Conservation (phyloP, 2,329 filamentous ascomycete species). For the Acarospora socialis region DNA sequence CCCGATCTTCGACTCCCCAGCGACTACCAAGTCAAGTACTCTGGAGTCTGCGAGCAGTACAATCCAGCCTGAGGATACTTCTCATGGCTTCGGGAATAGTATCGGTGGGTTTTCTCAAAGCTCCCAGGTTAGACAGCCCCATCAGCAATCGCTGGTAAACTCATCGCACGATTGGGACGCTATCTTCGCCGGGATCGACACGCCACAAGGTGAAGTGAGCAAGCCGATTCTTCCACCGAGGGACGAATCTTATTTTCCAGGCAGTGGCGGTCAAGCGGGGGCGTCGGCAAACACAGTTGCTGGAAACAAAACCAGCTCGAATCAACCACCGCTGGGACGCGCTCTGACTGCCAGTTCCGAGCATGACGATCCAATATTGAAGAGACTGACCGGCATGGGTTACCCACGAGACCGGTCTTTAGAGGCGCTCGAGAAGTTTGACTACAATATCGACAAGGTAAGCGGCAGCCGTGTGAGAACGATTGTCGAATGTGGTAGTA, state of each 20-base stretch:
- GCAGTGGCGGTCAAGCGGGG: conserved; percentile 4
- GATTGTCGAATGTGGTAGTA: too few relatives aligned
- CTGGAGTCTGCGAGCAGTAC: too few relatives aligned
- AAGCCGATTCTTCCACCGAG: neutral
- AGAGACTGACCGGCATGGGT: conserved; percentile 80
- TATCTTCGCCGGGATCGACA: conserved; percentile 72
- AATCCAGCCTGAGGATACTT: too few relatives aligned
- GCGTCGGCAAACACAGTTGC: conserved; percentile 10
- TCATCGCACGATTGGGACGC: conserved; percentile 77
- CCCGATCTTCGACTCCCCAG: conserved; percentile 58
- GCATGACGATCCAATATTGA: conserved; percentile 83
- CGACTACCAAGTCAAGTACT: conserved; percentile 19
- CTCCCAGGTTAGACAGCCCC: too few relatives aligned
- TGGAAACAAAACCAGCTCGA: conserved; percentile 9
- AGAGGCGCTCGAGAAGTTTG: conserved; percentile 76
- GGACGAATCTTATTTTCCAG: too few relatives aligned
- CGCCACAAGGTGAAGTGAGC: conserved; percentile 25
- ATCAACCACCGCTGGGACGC: conserved; percentile 41
- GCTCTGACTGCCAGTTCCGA: conserved; percentile 59
- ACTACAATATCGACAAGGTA: conserved; percentile 93
- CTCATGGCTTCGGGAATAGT: conserved; percentile 37
- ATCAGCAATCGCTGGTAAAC: conserved; percentile 25
- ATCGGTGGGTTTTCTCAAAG: too few relatives aligned
- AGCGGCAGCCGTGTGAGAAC: too few relatives aligned
- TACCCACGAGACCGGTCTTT: conserved; percentile 63